Percentiles rank a stretch among this genome's conserved stretches.
phyloP scores from a whole-genome alignment of 2,329 filamentous ascomycete genomes.

The Chaetomium sp. region DNA sequence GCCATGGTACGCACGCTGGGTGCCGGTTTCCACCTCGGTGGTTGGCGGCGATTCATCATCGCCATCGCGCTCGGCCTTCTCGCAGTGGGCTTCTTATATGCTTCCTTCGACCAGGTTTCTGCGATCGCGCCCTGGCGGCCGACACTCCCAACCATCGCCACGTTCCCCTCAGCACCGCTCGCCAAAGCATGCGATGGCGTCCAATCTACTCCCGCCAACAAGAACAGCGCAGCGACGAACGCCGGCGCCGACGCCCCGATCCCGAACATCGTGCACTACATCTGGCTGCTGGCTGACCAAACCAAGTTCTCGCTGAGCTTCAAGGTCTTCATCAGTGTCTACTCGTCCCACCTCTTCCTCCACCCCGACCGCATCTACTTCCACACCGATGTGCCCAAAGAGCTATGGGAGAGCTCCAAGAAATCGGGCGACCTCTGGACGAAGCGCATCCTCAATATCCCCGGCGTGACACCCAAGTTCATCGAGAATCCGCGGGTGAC shows the following conservation, averaged over 20 bases:
- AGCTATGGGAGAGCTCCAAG: conserved; percentile 13
- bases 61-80: neutral
- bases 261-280: conserved; percentile 26
- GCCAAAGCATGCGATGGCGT: conserved; percentile 6
- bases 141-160: neutral
- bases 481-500: conserved; percentile 16
- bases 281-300: conserved; percentile 21
- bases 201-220: neutral
- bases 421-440: conserved; percentile 21
- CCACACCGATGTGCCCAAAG: conserved; percentile 23
- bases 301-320: conserved; percentile 20
- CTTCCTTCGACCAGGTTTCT: conserved; percentile 2
- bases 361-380: conserved; percentile 23
- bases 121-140: neutral
- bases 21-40: neutral
- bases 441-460: conserved; percentile 18
- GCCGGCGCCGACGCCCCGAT: conserved; percentile 10
- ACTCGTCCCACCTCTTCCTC: conserved; percentile 22
- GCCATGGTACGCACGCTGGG: neutral
- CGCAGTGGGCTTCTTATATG: neutral
- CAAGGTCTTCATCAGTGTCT: conserved; percentile 23
- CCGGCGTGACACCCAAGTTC: conserved; percentile 15
- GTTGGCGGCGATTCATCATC: conserved; percentile 1
- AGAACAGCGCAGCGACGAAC: neutral
- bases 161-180: conserved; percentile 4